Evolutionary conservation across 179 eudicot species (phyloP).

Genomic region (Heliamphora pulchella): DNA sequence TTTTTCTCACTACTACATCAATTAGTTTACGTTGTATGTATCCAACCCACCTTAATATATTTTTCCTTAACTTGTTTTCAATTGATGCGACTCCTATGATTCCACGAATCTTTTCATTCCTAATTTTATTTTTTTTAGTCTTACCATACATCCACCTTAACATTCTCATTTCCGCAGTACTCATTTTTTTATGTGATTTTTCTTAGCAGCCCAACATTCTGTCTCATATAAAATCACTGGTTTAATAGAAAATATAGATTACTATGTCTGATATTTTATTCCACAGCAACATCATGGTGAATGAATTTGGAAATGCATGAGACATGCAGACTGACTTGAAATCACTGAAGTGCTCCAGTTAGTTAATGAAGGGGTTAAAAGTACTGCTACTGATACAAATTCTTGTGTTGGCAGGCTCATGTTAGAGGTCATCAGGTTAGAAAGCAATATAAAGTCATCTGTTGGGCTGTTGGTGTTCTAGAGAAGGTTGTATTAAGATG

Average conservation of each 20-base stretch:
- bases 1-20: too few relatives aligned
- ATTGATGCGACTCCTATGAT: too few relatives aligned
- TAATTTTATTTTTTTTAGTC: too few relatives aligned
- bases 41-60: too few relatives aligned
- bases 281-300: not conserved
- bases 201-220: too few relatives aligned
- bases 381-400: not conserved
- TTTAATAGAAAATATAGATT: not conserved
- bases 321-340: not conserved
- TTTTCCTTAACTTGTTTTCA: too few relatives aligned
- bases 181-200: too few relatives aligned
- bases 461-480: slow-evolving; percentile 85
- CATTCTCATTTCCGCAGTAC: too few relatives aligned
- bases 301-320: not conserved
- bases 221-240: too few relatives aligned
- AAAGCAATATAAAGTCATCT: slow-evolving; percentile 64
- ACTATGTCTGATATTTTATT: not conserved
- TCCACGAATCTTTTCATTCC: too few relatives aligned
- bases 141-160: too few relatives aligned
- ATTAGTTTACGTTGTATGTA: too few relatives aligned
- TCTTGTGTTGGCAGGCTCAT: slow-evolving; percentile 66
- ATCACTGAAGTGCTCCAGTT: not conserved
- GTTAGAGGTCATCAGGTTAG: slow-evolving; percentile 89
- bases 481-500: slow-evolving; percentile 88
- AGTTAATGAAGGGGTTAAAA: slow-evolving; percentile 1